Evolutionary conservation across 306 rosid genomes (phyloP).

Genomic region (Fagus crenata): DNA sequence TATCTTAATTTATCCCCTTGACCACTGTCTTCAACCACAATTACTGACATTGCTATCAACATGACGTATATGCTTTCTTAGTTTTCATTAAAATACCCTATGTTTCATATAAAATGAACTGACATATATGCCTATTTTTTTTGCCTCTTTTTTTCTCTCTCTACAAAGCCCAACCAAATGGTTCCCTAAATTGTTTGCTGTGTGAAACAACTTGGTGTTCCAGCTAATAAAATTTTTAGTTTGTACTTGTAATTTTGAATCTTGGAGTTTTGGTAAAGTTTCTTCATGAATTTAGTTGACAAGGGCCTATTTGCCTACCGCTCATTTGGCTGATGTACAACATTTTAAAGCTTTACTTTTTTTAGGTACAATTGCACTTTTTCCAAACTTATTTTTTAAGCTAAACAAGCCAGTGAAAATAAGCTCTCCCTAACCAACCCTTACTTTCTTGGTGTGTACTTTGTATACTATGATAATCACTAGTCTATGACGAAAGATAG

Average conservation of each 20-base stretch:
- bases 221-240: not conserved
- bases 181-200: not conserved
- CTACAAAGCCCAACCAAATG: not conserved
- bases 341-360: too few relatives aligned
- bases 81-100: not conserved
- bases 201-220: not conserved
- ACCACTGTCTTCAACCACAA: conserved; percentile 5
- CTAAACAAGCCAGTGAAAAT: too few relatives aligned
- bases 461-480: conserved; percentile 22
- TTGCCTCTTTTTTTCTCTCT: not conserved
- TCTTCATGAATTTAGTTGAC: not conserved
- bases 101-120: conserved; percentile 21
- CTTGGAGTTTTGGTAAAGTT: not conserved
- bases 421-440: not conserved
- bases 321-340: too few relatives aligned
- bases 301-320: too few relatives aligned
- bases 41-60: conserved; percentile 2
- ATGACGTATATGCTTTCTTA: not conserved
- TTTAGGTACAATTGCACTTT: too few relatives aligned
- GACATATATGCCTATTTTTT: not conserved
- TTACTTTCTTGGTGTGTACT: conserved; percentile 16
- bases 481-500: conserved; percentile 4
- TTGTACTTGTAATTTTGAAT: not conserved
- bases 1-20: conserved; percentile 7
- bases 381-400: too few relatives aligned